Evolutionary conservation across 306 rosid species (phyloP), one percentile per base, ranked within the genome.

Genomic region (Cicer yamashitae): DNA sequence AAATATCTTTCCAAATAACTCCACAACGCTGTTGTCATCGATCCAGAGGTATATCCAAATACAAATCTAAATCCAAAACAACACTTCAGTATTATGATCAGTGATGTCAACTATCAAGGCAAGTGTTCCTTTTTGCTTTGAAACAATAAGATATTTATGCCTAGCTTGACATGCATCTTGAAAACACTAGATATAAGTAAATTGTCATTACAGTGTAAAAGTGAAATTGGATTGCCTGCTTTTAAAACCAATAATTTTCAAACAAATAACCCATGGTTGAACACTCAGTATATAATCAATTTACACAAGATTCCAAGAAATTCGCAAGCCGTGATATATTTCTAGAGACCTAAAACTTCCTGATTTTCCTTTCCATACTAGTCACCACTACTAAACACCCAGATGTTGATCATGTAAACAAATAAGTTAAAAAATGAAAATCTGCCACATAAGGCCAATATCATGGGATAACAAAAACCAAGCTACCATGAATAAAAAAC

Each of bases 1-100:
- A 77, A 92, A 90, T 78, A 89, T 81, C 85, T 89, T 87, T 79
- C 99, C 99, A 43, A 86, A 25, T 47, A 89, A 80, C 74, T 89
- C 86, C 73, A 85, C 92, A 46, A 41, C 79, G 18, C 84, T 82
- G 81, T 82, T 90, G 73, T 87, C 87, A 54, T 88, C 80, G 54
- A 92, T 68, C 92, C 96, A 89, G 37, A 94, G 87, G 88, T 92
- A 92, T 74, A 92, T 73, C 99, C 99, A 94, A 79, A 90, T 86
- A 85, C 92, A 86, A 80, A 86, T 80, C 99, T 94, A 88, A 77
- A 80, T 44, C 80, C 75, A 86, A 53, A 76, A 14, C 18, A 70
- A 22, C 50, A 76, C 52, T 76, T 67, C 15, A 44, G 76, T 52
- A 65, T 22, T 56, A 78, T 41, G 77, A 75, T 64, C 37, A 66